Percentiles rank a stretch among this genome's conserved stretches.
Conservation (phyloP, 2,329 filamentous ascomycete genomes). For the Hymenoscyphus infarciens region DNA sequence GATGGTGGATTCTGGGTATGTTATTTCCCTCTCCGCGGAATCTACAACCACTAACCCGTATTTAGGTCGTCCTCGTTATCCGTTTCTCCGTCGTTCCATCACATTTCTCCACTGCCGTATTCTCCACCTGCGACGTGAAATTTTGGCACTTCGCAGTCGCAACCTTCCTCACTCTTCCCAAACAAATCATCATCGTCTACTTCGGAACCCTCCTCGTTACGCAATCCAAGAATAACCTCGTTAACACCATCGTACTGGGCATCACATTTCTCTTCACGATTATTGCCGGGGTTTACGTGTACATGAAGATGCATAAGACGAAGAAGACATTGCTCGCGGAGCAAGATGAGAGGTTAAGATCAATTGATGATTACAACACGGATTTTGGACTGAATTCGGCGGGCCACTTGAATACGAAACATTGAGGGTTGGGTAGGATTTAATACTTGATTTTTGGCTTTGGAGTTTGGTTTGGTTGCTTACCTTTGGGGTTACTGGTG, state of each 20-base stretch:
- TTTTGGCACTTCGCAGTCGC: constrained; percentile 42
- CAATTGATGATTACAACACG: background rate
- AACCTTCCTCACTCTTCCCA: constrained; percentile 41
- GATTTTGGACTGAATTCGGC: background rate
- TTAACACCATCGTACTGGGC: constrained; percentile 37
- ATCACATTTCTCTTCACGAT: constrained; percentile 38
- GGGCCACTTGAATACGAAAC: background rate
- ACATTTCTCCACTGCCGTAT: constrained; percentile 43
- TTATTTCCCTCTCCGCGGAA: background rate
- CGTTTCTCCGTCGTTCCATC: constrained; percentile 41
- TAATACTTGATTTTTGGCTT: background rate
- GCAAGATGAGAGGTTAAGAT: constrained; percentile 26
- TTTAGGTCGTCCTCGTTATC: constrained; percentile 40
- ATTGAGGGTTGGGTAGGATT: background rate
- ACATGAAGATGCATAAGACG: constrained; percentile 36
- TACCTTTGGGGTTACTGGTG: background rate
- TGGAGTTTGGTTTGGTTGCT: background rate
- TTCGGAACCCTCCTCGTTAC: constrained; percentile 38
- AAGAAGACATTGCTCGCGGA: constrained; percentile 38
- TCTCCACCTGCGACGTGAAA: constrained; percentile 41
- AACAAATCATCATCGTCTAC: constrained; percentile 43
- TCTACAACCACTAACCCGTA: background rate
- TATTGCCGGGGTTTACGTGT: constrained; percentile 38
- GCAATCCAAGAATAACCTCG: constrained; percentile 29
- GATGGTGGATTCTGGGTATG: constrained; percentile 41